Base-by-base conservation (phyloP, 257 asterid genomes). In the Osmanthus fragrans region DNA sequence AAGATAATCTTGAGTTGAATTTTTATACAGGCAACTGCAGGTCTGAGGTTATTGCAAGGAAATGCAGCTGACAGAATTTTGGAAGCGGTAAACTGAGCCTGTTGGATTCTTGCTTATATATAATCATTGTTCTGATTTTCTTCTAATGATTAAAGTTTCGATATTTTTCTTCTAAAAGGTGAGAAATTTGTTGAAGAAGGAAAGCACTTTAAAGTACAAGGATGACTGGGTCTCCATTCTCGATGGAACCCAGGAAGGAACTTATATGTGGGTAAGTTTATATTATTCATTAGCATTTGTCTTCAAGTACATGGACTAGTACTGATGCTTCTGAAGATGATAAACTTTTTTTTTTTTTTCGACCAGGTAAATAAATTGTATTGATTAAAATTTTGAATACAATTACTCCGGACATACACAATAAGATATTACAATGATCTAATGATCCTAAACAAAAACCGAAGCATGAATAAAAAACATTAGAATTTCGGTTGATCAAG, bases 1-100 rank as follows among this genome's bases (percentile, higher is more conserved):
- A 42, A 42, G 51, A 12, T 3, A 16, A 30, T 65, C 33, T 73
- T 16, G 23, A 60, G 21, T 19, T 72, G 8, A 32, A 19, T 23
- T 2, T 58, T 0, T 32, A 23, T 66, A 29, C 89, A 91, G 97
- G 97, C 97, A 56, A 92, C 97, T 32, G 97, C 96, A 64, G 97
- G 97, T 67, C 87, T 92, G 25, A 84, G 97, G 85, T 85, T 79
- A 58, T 83, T 92, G 76, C 82, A 78, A 39, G 92, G 90, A 74
- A 83, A 82, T 78, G 81, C 89, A 68, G 81, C 97, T 40, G 94
- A 91, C 32, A 84, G 84, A 77, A 91, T 92, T 70, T 76, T 92
- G 79, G 87, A 91, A 75, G 90, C 92, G 79, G 97, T 89, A 85
- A 23, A 51, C n/a, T 45, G 18, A 42, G 51, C 18, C 51, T 12